These are phyloP conservation scores for Aciculoconidium aculeatum DNA, from an alignment of 805 yeast species.

Conservation along the genomic window DNA sequence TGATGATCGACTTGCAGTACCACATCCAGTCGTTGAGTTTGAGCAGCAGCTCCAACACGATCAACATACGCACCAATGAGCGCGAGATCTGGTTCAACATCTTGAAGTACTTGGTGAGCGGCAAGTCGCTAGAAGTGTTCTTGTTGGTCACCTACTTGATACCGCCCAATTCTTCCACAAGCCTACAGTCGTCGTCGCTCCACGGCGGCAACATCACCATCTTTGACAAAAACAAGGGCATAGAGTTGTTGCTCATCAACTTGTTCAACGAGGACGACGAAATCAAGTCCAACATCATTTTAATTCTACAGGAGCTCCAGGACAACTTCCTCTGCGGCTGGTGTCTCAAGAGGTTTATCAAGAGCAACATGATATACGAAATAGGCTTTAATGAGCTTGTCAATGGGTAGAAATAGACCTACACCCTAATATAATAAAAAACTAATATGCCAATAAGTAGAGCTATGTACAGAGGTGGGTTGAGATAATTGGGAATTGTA, in stretches of 20 bases:
- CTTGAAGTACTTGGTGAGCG: conserved; percentile 36
- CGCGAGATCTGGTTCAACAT: conserved; percentile 39
- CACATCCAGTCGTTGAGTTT: conserved; percentile 32
- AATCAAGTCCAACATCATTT: conserved; percentile 32
- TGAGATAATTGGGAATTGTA: background rate
- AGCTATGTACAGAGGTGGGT: no score
- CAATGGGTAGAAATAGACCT: conserved; percentile 1
- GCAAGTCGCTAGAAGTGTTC: conserved; percentile 35
- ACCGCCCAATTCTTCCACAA: conserved; percentile 35
- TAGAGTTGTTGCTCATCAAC: conserved; percentile 35
- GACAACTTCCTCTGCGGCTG: conserved; percentile 41
- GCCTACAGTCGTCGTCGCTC: conserved; percentile 29
- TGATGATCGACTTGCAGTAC: conserved; percentile 39
- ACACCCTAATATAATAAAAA: background rate
- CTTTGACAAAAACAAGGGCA: conserved; percentile 40
- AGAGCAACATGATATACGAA: conserved; percentile 34
- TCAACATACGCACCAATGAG: conserved; percentile 13
- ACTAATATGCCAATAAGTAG: background rate
- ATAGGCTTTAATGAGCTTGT: conserved; percentile 33
- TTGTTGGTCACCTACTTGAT: conserved; percentile 35
- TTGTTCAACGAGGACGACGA: conserved; percentile 37
- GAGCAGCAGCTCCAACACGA: conserved; percentile 10
- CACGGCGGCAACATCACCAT: conserved; percentile 37
- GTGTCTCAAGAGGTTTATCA: conserved; percentile 34
- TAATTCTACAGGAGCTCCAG: conserved; percentile 39